phyloP scores from a whole-genome alignment of 208 protist genomes.

The Endotrypanum monterogeii region DNA sequence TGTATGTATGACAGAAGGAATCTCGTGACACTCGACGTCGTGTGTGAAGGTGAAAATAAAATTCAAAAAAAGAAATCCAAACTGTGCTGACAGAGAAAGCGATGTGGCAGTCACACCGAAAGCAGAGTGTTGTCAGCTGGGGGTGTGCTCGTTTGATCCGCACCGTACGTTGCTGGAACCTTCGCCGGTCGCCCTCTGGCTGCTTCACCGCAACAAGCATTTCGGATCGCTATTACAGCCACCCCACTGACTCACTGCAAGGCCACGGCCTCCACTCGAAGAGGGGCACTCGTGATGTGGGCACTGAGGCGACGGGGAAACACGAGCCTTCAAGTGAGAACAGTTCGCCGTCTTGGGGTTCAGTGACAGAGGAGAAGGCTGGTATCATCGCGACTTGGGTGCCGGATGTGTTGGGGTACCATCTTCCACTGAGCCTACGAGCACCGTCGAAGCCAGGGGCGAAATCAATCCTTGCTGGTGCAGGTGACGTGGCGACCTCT shows the following conservation, averaged over 20 bases:
- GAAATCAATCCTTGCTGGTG: background rate
- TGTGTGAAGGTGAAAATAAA: too few species aligned
- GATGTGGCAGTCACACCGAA: constrained; percentile 2
- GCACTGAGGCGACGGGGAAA: too few species aligned
- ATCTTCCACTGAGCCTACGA: constrained; percentile 14
- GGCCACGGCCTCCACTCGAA: background rate
- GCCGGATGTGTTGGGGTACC: constrained; percentile 36
- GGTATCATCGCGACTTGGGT: constrained; percentile 35
- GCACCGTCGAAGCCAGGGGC: background rate
- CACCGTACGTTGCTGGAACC: background rate
- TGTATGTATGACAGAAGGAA: too few species aligned
- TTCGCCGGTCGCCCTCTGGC: background rate
- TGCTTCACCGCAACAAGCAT: background rate
- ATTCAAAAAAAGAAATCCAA: too few species aligned
- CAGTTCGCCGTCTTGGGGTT: background rate
- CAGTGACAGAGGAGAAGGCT: background rate
- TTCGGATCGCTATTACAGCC: background rate
- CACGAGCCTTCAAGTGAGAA: background rate
- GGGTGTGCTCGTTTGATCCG: background rate
- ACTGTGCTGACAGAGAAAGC: too few species aligned
- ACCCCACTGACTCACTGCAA: background rate
- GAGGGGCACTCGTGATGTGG: background rate
- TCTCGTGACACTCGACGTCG: too few species aligned
- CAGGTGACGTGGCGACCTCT: background rate
- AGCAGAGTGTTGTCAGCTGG: background rate